Evolutionary conservation across 129 eudicot species (phyloP).

Genomic region (Kitagawia praeruptora): DNA sequence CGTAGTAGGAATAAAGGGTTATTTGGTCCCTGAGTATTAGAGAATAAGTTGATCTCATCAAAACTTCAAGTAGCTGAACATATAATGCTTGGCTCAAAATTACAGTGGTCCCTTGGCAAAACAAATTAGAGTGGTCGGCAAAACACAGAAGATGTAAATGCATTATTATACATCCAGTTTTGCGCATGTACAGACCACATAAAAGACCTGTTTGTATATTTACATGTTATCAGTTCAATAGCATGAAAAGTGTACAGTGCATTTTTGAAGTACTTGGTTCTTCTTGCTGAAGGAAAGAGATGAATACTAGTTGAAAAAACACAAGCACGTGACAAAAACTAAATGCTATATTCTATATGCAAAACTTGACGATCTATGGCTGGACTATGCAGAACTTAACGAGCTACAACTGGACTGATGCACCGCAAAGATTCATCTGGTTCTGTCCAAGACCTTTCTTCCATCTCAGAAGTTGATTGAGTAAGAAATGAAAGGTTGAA

Average conservation of each 20-base stretch:
- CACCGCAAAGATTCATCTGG: slow-evolving; percentile 40
- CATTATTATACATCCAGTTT: not conserved
- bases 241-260: not conserved
- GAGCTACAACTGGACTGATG: slow-evolving; percentile 48
- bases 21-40: too few species aligned
- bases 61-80: too few species aligned
- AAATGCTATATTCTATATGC: not conserved
- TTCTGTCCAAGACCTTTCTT: slow-evolving; percentile 42
- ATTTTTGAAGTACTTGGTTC: not conserved
- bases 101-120: too few species aligned
- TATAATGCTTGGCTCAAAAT: too few species aligned
- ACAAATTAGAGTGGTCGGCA: not conserved
- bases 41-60: too few species aligned
- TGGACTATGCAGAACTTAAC: slow-evolving; percentile 33
- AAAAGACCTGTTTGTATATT: not conserved
- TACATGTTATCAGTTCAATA: not conserved
- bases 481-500: slow-evolving; percentile 58
- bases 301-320: not conserved
- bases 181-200: not conserved
- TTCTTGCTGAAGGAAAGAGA: not conserved
- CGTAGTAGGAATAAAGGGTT: too few species aligned
- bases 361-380: slow-evolving; percentile 40
- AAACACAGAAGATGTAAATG: not conserved
- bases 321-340: not conserved
- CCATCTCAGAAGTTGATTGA: slow-evolving; percentile 47